phyloP scores from a whole-genome alignment of 2,329 filamentous ascomycete genomes.

The Hymenoscyphus occultus region DNA sequence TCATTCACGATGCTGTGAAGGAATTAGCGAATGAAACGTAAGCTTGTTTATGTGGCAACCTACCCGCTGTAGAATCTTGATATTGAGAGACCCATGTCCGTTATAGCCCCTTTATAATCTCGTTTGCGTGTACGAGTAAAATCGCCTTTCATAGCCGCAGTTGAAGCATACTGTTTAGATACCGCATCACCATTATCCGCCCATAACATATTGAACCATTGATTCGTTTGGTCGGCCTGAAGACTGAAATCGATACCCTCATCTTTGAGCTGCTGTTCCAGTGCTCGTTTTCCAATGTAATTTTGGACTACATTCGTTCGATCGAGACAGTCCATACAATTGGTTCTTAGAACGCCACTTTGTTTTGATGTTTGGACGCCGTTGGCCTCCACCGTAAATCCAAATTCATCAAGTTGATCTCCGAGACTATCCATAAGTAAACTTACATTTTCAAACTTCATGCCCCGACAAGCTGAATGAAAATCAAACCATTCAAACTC shows the following conservation, averaged over 20 bases:
- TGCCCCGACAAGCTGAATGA: slow-evolving; percentile 84
- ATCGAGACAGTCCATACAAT: slow-evolving; percentile 98
- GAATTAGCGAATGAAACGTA: background rate
- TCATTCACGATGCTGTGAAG: slow-evolving; percentile 84
- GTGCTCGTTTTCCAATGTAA: slow-evolving; percentile 77
- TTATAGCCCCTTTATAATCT: slow-evolving; percentile 85
- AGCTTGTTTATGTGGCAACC: slow-evolving; percentile 29
- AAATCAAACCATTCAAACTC: slow-evolving; percentile 98
- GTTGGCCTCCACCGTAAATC: slow-evolving; percentile 62
- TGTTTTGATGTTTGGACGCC: slow-evolving; percentile 52
- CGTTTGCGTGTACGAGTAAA: slow-evolving; percentile 90
- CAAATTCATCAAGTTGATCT: slow-evolving; percentile 63
- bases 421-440: slow-evolving; percentile 70
- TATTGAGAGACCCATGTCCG: slow-evolving; percentile 85
- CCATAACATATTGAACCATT: slow-evolving; percentile 96
- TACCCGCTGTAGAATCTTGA: slow-evolving; percentile 70
- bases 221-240: slow-evolving; percentile 72
- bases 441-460: slow-evolving; percentile 96
- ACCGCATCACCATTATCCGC: slow-evolving; percentile 97
- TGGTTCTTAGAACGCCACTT: slow-evolving; percentile 79
- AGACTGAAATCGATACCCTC: slow-evolving; percentile 75
- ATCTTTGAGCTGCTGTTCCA: slow-evolving; percentile 74
- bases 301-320: slow-evolving; percentile 95
- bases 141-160: slow-evolving; percentile 92
- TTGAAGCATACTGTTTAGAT: slow-evolving; percentile 93